Percentiles rank a stretch among this genome's conserved stretches.
phyloP scores from a whole-genome alignment of 108 stramenopile species.

The Fistulifera pelliculosa region DNA sequence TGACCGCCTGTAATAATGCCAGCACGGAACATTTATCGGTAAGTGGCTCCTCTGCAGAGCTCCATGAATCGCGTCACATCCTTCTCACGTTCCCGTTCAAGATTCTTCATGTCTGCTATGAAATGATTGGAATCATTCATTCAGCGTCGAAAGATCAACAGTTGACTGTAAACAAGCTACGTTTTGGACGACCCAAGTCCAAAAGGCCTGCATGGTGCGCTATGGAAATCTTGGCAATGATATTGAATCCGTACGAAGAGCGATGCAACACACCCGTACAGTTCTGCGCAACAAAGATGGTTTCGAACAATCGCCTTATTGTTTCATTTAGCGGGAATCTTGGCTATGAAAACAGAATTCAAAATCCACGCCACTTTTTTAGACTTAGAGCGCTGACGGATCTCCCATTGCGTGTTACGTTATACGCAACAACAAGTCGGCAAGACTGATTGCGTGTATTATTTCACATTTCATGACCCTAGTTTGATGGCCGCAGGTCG shows the following conservation, averaged over 20 bases:
- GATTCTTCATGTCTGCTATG: slow-evolving; percentile 65
- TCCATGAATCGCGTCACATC: not conserved
- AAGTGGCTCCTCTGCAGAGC: not conserved
- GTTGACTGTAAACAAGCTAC: slow-evolving; percentile 36
- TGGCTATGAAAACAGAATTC: too few species aligned
- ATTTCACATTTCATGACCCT: too few species aligned
- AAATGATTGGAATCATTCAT: slow-evolving; percentile 27
- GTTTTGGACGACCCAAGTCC: slow-evolving; percentile 78
- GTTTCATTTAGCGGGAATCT: too few species aligned
- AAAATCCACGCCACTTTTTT: too few species aligned
- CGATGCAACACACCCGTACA: slow-evolving; percentile 53
- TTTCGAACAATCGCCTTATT: not conserved
- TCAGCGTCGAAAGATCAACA: slow-evolving; percentile 8
- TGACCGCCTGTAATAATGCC: slow-evolving; percentile 48
- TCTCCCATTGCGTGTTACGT: too few species aligned
- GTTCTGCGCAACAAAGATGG: slow-evolving; percentile 35
- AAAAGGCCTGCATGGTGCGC: slow-evolving; percentile 49
- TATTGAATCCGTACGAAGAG: slow-evolving; percentile 37
- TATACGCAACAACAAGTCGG: too few species aligned
- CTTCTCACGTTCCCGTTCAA: not conserved
- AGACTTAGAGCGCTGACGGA: too few species aligned
- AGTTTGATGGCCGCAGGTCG: too few species aligned
- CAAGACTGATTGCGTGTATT: too few species aligned
- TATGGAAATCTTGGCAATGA: slow-evolving; percentile 55
- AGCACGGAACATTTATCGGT: slow-evolving; percentile 69